Evolutionary conservation across 2,329 filamentous ascomycete genomes (phyloP).

Genomic region (Fusarium sp.): DNA sequence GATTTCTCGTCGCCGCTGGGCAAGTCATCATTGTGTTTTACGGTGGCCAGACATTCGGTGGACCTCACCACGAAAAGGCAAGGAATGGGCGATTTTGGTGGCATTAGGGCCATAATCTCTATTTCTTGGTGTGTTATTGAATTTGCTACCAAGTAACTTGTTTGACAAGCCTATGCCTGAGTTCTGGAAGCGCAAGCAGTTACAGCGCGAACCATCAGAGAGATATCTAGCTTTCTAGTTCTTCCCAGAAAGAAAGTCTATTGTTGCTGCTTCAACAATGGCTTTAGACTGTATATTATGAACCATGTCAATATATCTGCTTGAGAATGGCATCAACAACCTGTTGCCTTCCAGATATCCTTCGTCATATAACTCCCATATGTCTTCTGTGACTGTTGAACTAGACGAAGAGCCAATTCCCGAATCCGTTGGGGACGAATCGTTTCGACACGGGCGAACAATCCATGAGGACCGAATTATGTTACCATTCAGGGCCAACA

Average conservation of each 20-base stretch:
- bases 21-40: no score
- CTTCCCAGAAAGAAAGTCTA: background rate
- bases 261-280: background rate
- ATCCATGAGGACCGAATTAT: background rate
- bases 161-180: no score
- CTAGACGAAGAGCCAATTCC: background rate
- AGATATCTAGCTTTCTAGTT: fast-evolving
- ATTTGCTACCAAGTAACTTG: no score
- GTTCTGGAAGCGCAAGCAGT: no score
- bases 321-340: background rate
- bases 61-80: no score
- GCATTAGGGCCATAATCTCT: no score
- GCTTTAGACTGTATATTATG: background rate
- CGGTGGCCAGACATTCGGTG: no score
- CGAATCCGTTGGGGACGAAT: background rate
- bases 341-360: background rate
- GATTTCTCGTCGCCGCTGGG: no score
- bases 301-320: background rate
- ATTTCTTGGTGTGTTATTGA: no score
- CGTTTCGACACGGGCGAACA: background rate
- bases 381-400: background rate
- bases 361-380: background rate
- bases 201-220: no score
- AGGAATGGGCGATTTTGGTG: no score
- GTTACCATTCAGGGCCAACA: background rate